phyloP scores from a whole-genome alignment of 164 flowering plant genomes.

The Platanus orientalis region DNA sequence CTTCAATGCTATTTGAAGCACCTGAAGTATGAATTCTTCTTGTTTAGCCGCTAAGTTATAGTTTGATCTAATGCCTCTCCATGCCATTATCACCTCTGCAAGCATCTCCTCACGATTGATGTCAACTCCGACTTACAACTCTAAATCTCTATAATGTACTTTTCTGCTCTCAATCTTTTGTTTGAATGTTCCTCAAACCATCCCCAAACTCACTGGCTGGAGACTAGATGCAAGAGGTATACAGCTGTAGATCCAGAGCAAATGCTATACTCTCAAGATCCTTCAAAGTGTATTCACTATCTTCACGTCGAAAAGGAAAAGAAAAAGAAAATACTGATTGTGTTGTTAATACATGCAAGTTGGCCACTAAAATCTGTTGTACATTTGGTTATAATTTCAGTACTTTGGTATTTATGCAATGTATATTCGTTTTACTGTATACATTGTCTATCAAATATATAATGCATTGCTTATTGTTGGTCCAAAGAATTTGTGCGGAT shows the following conservation, averaged over 20 bases:
- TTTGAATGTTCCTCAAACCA: background rate
- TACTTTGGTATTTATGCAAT: constrained; percentile 4
- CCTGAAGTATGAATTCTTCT: background rate
- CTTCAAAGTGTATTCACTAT: background rate
- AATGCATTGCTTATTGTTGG: background rate
- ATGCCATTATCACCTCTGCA: background rate
- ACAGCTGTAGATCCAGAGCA: background rate
- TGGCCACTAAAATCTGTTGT: constrained; percentile 3
- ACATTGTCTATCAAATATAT: background rate
- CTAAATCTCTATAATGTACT: background rate
- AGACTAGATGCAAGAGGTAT: background rate
- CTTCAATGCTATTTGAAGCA: background rate
- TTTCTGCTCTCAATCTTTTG: background rate
- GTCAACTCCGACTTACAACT: constrained; percentile 5
- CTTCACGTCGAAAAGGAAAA: background rate
- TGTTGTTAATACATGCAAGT: background rate
- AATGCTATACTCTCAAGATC: background rate
- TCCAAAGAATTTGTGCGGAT: too few species aligned
- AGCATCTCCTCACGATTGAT: constrained; percentile 3
- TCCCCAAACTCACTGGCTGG: background rate
- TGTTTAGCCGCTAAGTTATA: background rate
- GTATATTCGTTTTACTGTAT: constrained; percentile 9
- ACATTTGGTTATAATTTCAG: background rate
- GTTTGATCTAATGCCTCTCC: background rate
- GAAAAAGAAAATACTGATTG: background rate